Evolutionary conservation across 139 green algal genomes (phyloP).

Genomic region (Chlamydomonas schloesseri): DNA sequence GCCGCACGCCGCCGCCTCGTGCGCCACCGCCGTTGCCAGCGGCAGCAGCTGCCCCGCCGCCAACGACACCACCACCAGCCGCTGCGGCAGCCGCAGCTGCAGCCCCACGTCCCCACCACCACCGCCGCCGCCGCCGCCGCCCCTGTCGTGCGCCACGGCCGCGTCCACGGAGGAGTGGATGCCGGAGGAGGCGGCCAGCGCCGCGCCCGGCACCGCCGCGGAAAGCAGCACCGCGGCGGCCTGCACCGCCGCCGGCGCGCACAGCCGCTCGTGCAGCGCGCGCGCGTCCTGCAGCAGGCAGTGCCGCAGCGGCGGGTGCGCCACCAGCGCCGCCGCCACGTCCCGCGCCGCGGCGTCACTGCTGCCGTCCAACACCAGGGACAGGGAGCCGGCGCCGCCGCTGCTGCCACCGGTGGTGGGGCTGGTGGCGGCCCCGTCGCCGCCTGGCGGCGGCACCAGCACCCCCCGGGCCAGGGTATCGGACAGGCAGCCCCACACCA

Average conservation of each 20-base stretch:
- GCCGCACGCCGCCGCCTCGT: not conserved
- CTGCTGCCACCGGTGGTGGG: too few species aligned
- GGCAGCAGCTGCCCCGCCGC: constrained; percentile 10
- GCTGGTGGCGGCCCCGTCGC: not conserved
- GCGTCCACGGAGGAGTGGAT: not conserved
- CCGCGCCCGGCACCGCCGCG: not conserved
- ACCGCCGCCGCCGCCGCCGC: not conserved
- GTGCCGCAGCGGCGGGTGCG: constrained; percentile 18
- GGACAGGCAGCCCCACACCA: constrained; percentile 7
- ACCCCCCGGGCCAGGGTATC: not conserved
- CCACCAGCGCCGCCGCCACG: constrained; percentile 6
- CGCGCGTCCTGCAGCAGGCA: constrained; percentile 17
- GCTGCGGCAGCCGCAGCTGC: constrained; percentile 30
- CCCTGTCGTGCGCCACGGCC: not conserved
- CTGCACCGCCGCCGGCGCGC: not conserved
- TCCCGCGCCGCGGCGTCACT: not conserved
- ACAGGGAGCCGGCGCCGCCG: not conserved
- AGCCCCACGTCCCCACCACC: not conserved
- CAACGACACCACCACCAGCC: constrained; percentile 25
- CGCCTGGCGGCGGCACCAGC: not conserved
- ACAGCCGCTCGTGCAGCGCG: constrained; percentile 6
- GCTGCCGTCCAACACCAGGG: not conserved
- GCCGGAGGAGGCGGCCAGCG: not conserved
- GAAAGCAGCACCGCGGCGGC: not conserved
- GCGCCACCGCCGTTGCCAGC: not conserved